Conservation (phyloP, 202 grass and related monocot species). For the Panicum hallii region DNA sequence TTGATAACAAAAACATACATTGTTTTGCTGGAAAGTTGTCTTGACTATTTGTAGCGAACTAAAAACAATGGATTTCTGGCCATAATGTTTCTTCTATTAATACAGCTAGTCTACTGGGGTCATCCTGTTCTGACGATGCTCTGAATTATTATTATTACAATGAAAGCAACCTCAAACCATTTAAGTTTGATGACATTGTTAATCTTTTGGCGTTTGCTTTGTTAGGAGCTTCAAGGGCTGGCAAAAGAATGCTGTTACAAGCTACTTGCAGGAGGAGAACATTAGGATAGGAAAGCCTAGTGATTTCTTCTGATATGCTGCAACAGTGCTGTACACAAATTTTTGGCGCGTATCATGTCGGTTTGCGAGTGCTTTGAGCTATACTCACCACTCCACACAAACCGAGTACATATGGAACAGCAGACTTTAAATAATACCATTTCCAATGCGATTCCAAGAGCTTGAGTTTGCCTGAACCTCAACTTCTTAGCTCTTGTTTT, state of each 20-base stretch:
- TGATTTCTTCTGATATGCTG: constrained; percentile 62
- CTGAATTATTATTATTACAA: background rate
- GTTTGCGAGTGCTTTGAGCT: background rate
- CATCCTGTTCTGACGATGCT: background rate
- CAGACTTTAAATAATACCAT: background rate
- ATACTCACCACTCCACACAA: background rate
- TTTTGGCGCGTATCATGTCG: background rate
- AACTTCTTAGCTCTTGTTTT: background rate
- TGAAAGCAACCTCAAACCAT: background rate
- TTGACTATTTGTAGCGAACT: background rate
- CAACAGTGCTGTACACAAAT: background rate
- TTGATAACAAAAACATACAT: background rate
- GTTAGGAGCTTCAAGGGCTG: constrained; percentile 96
- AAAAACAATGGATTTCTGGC: background rate
- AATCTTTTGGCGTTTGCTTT: constrained; percentile 22
- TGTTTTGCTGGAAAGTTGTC: background rate
- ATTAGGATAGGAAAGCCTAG: constrained; percentile 84
- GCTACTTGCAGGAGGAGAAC: constrained; percentile 71
- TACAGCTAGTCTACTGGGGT: background rate
- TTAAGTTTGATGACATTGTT: background rate
- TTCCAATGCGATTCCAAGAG: background rate
- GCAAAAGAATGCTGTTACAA: constrained; percentile 86
- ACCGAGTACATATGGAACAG: constrained; percentile 23
- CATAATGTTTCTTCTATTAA: background rate
- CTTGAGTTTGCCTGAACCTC: background rate